Conservation (phyloP, 2,329 filamentous ascomycete genomes). For the Kalmusia sp. region DNA sequence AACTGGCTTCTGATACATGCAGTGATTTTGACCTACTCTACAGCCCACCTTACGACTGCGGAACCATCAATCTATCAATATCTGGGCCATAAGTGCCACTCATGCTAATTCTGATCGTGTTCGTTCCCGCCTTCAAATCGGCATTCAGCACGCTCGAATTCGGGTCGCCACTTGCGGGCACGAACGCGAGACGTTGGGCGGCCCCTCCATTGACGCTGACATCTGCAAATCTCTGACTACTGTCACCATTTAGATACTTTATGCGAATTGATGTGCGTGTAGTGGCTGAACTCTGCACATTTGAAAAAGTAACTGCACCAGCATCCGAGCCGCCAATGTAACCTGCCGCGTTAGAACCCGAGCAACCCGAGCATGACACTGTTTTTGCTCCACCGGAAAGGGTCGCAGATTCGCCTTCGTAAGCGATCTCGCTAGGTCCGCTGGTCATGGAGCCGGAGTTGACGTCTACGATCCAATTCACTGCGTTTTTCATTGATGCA, state of each 20-base stretch:
- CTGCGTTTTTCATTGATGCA: conserved; percentile 58
- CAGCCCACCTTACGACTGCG: conserved; percentile 47
- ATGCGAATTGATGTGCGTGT: conserved; percentile 62
- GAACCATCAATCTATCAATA: conserved; percentile 63
- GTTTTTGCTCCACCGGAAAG: conserved; percentile 55
- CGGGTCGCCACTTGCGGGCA: conserved; percentile 57
- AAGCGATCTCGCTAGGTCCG: conserved; percentile 54
- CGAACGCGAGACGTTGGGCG: conserved; percentile 60
- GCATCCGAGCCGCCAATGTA: conserved; percentile 53
- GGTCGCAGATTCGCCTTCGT: conserved; percentile 60
- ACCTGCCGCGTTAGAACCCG: conserved; percentile 57
- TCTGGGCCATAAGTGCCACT: conserved; percentile 58
- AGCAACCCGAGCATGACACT: conserved; percentile 61
- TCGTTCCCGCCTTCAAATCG: conserved; percentile 57
- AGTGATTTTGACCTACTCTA: too few relatives aligned
- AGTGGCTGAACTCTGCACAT: conserved; percentile 53
- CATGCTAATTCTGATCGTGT: conserved; percentile 58
- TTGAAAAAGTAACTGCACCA: conserved; percentile 59
- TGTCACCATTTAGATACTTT: conserved; percentile 65
- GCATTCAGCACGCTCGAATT: conserved; percentile 57
- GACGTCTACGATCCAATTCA: conserved; percentile 62
- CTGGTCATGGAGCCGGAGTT: conserved; percentile 53
- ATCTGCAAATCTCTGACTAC: conserved; percentile 58
- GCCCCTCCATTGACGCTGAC: conserved; percentile 63
- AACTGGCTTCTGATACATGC: too few relatives aligned